These are phyloP conservation scores for Candida multigemmis DNA, from an alignment of 805 yeast genomes.

Conservation along the genomic window DNA sequence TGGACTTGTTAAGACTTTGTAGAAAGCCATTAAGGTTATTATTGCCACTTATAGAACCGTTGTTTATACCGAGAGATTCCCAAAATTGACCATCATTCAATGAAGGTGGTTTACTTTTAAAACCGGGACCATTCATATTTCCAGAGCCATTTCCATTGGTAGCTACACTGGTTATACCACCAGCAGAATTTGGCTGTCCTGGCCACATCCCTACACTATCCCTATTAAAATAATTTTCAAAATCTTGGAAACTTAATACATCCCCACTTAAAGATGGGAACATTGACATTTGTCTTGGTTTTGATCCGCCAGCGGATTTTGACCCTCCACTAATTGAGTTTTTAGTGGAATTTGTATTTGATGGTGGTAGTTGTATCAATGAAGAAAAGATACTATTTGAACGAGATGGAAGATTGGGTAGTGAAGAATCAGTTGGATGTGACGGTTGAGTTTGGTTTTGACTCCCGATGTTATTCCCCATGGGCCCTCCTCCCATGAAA, in stretches of 20 bases:
- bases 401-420: constrained; percentile 14
- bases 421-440: constrained; percentile 3
- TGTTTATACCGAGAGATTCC: constrained; percentile 11
- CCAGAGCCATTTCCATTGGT: too few relatives aligned
- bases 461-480: too few relatives aligned
- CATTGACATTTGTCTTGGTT: constrained; percentile 12
- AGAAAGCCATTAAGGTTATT: constrained; percentile 16
- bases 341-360: constrained; percentile 20
- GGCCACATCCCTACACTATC: constrained; percentile 22
- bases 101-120: too few relatives aligned
- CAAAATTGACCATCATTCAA: too few relatives aligned
- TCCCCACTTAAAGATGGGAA: constrained; percentile 10
- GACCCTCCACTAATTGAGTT: constrained; percentile 23
- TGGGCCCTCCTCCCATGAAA: background rate
- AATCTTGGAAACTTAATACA: constrained; percentile 17
- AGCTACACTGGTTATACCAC: too few relatives aligned
- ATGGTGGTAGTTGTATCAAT: constrained; percentile 29
- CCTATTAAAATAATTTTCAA: constrained; percentile 22
- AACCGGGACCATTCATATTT: too few relatives aligned
- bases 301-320: constrained; percentile 6
- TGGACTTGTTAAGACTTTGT: constrained; percentile 27
- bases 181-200: constrained; percentile 22
- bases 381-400: constrained; percentile 32
- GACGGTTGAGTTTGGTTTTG: constrained; percentile 3
- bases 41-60: constrained; percentile 16